Base-by-base conservation (phyloP, 768 basidiomycete species). In the Sporobolomyces phaffii region DNA sequence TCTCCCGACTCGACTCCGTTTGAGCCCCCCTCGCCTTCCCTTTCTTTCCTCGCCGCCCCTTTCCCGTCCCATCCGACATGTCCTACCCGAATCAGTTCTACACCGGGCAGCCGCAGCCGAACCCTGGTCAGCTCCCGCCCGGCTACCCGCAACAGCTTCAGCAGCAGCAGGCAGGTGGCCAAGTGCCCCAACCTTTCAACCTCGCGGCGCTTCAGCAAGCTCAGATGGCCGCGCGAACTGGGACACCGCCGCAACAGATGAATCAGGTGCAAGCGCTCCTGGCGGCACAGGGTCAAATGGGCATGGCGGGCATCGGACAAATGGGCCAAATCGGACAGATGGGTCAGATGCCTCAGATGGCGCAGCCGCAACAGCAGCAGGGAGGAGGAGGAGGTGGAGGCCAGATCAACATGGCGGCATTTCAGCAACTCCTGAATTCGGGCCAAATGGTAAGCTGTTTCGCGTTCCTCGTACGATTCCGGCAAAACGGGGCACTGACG, bases 21-120 rank as follows among this genome's bases (percentile, higher is more conserved):
- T 38, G 11, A 15, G 13, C 49, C 49, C 18, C 33, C 34, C 51
- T 31, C 44, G 44, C 38, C n/a, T 17, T 24, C 28, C 8, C 28
- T 6, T 22, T 28, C 28, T 20, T 18, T 14, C 28, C 29, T 22
- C 49, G 17, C 29, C 38, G 18, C 28, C 47, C 10, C 28, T 17
- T 36, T 36, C 47, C n/a, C 43, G 10, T 5, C 36, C 22, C 48
- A 20, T 38, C 41, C 31, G 29, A 38, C 44, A 67, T 67, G 65
- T 56, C 65, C 4, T 67, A 67, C 48, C 65, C 60, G 33, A 62
- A 62, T 15, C 52, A 54, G 36, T 67, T 62, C 54, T 62, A 57
- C 60, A 34, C 56, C 3, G 29, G 43, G 9, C 56, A 58, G 34
- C 54, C 43, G 29, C 22, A 14, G 4, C 56, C 41, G 31, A 56